These are phyloP conservation scores for Fraxinus sp. DNA, from an alignment of 305 asterid genomes.

Conservation along the genomic window DNA sequence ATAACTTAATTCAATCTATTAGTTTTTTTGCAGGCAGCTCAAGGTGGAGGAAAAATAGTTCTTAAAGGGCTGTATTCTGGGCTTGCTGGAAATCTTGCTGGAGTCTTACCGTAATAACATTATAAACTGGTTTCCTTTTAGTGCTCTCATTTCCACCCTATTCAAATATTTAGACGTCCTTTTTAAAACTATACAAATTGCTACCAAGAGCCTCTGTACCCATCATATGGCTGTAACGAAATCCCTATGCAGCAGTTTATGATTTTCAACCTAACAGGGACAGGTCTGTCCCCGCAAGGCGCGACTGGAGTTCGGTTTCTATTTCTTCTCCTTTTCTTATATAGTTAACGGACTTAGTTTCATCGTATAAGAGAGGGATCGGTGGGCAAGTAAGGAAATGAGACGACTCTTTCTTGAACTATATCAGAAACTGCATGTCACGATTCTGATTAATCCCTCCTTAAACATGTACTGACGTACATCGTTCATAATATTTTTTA, in stretches of 20 bases:
- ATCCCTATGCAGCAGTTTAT: too few species aligned
- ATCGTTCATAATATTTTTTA: neutral
- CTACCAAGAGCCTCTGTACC: neutral
- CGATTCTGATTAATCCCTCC: neutral
- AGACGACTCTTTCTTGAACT: neutral
- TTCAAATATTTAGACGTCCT: neutral
- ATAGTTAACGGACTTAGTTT: too few species aligned
- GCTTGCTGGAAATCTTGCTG: constrained; percentile 91
- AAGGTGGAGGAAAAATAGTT: constrained; percentile 82
- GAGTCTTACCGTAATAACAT: constrained; percentile 87
- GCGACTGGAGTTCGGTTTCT: too few species aligned
- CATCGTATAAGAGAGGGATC: too few species aligned
- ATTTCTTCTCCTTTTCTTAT: too few species aligned
- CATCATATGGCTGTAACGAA: neutral
- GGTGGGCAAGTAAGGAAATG: too few species aligned
- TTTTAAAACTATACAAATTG: neutral
- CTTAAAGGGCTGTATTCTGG: constrained; percentile 93
- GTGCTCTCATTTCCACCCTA: neutral
- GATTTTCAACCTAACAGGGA: too few species aligned
- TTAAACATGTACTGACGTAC: neutral
- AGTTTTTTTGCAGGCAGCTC: constrained; percentile 65
- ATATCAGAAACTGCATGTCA: neutral
- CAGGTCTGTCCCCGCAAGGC: too few species aligned
- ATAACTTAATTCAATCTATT: neutral
- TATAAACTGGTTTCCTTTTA: constrained; percentile 22